Evolutionary conservation across 169 alveolate genomes (phyloP).

Genomic region (Eimeria necatrix): DNA sequence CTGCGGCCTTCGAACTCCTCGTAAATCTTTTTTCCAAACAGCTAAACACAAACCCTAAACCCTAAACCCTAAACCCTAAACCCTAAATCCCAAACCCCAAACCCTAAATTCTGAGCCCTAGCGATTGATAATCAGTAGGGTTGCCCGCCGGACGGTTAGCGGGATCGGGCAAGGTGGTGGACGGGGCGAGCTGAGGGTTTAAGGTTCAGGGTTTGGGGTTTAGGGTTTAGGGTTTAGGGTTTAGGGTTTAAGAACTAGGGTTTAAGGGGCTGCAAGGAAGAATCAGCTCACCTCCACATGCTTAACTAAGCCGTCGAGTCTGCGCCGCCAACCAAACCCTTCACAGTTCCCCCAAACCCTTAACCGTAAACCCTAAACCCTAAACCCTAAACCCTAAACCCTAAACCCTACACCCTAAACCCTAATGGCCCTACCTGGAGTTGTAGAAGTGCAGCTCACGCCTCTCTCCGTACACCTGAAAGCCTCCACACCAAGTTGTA

Average conservation of each 20-base stretch:
- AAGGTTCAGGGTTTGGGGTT: no score
- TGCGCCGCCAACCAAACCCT: neutral
- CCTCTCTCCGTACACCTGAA: slow-evolving; percentile 33
- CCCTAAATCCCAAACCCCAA: no score
- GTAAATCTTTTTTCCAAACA: slow-evolving; percentile 23
- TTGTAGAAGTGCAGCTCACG: slow-evolving; percentile 55
- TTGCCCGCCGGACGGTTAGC: no score
- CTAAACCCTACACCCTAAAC: neutral
- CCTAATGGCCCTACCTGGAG: slow-evolving; percentile 28
- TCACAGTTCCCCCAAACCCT: neutral
- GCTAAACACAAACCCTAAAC: neutral
- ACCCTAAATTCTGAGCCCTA: no score
- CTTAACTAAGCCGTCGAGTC: slow-evolving; percentile 60
- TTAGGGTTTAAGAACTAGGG: no score
- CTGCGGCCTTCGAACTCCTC: slow-evolving; percentile 66
- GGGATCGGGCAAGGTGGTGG: no score
- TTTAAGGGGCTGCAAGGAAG: no score
- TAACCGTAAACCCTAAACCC: neutral
- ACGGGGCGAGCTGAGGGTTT: no score
- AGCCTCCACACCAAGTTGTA: no score
- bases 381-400: neutral
- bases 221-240: no score
- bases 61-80: neutral
- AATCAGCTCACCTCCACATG: slow-evolving; percentile 61
- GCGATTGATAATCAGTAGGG: no score